phyloP scores from a whole-genome alignment of 2,329 filamentous ascomycete genomes.

The Aspergillus fructus region DNA sequence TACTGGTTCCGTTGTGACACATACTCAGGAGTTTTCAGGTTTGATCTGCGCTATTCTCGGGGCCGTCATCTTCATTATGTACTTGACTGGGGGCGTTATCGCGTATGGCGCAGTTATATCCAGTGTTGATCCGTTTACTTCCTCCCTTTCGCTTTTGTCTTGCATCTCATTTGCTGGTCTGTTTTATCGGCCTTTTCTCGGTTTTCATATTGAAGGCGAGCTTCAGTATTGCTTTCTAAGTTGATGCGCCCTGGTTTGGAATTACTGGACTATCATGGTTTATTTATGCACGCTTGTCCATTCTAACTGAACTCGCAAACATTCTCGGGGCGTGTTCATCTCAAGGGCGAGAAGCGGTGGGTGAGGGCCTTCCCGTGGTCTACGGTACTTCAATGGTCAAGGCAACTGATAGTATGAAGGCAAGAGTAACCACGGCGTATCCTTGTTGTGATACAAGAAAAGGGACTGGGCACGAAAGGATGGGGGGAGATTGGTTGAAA shows the following conservation, averaged over 20 bases:
- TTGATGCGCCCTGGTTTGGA: not conserved
- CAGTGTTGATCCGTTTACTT: not conserved
- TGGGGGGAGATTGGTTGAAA: not conserved
- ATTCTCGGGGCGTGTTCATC: not conserved
- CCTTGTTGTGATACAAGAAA: not conserved
- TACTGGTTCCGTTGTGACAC: not conserved
- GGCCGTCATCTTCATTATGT: not conserved
- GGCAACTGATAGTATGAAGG: not conserved
- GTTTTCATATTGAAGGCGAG: not conserved
- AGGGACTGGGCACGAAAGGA: slow-evolving; percentile 7
- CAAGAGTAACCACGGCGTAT: not conserved
- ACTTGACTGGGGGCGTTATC: slow-evolving; percentile 4
- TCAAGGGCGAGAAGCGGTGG: not conserved
- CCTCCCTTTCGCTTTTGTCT: not conserved
- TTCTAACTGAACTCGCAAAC: not conserved
- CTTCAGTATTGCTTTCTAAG: not conserved
- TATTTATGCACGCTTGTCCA: not conserved
- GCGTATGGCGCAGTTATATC: slow-evolving; percentile 3
- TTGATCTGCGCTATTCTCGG: not conserved
- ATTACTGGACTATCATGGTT: not conserved
- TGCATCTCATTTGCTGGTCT: not conserved
- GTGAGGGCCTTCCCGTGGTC: not conserved
- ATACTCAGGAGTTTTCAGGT: not conserved
- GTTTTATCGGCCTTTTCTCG: not conserved
- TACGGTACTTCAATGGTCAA: not conserved